Conservation (phyloP, 2,329 filamentous ascomycete genomes). For the Stachybotrys elegans region DNA sequence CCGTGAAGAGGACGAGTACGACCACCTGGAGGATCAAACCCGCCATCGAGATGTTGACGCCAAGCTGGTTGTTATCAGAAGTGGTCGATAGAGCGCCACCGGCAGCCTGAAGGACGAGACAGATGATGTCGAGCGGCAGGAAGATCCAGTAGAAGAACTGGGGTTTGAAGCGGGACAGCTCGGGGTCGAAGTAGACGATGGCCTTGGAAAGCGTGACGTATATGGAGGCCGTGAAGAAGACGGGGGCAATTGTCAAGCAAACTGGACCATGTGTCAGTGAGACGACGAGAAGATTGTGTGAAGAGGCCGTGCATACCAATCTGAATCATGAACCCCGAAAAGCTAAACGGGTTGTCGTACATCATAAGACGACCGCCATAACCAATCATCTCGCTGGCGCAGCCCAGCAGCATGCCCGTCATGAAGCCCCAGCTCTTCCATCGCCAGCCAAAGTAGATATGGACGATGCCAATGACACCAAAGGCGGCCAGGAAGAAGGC, state of each 20-base stretch:
- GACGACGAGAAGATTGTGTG: background rate
- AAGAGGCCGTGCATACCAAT: slow-evolving; percentile 38
- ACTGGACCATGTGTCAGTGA: slow-evolving; percentile 22
- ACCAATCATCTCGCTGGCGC: slow-evolving; percentile 53
- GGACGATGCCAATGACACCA: slow-evolving; percentile 30
- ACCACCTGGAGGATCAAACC: slow-evolving; percentile 56
- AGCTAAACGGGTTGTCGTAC: slow-evolving; percentile 52
- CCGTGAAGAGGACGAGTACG: slow-evolving; percentile 47
- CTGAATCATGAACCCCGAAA: slow-evolving; percentile 60
- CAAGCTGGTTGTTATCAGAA: slow-evolving; percentile 30
- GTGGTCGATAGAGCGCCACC: slow-evolving; percentile 49
- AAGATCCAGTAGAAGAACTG: slow-evolving; percentile 41
- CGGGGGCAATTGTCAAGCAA: slow-evolving; percentile 48
- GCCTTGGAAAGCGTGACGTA: slow-evolving; percentile 54
- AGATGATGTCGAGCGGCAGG: slow-evolving; percentile 52
- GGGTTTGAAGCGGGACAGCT: slow-evolving; percentile 38
- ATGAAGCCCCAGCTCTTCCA: slow-evolving; percentile 46
- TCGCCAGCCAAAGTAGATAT: slow-evolving; percentile 37
- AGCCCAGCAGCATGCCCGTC: slow-evolving; percentile 50
- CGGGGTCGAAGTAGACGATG: slow-evolving; percentile 33
- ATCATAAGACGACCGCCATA: slow-evolving; percentile 57
- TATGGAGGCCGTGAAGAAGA: slow-evolving; percentile 55
- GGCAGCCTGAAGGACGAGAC: slow-evolving; percentile 51
- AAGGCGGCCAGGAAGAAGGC: slow-evolving; percentile 47
- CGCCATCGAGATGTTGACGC: slow-evolving; percentile 36